Evolutionary conservation across 371 early-diverging fungal genomes (phyloP).

Genomic region (Parasitella parasitica): DNA sequence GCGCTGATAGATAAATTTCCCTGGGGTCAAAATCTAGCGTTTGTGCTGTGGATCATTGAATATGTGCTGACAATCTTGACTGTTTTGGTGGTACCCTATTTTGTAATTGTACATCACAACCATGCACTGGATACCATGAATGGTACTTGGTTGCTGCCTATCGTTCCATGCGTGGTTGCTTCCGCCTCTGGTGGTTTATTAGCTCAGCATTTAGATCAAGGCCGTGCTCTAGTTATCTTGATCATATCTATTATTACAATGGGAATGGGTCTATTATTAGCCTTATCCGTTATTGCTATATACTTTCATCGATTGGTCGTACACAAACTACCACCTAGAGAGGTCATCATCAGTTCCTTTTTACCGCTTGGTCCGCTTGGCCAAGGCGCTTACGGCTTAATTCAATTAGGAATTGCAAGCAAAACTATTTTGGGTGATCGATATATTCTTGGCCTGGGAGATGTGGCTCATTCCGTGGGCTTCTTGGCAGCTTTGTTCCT

Average conservation of each 20-base stretch:
- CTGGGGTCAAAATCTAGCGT: constrained; percentile 40
- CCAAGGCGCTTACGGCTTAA: constrained; percentile 50
- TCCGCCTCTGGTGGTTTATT: constrained; percentile 46
- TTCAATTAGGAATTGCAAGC: constrained; percentile 37
- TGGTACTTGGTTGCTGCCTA: constrained; percentile 47
- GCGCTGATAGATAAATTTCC: constrained; percentile 1
- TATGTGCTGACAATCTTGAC: constrained; percentile 31
- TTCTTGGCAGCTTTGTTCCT: constrained; percentile 37
- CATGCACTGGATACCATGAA: constrained; percentile 43
- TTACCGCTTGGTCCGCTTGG: constrained; percentile 43
- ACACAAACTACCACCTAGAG: constrained; percentile 46
- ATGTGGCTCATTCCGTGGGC: constrained; percentile 19
- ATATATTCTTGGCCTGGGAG: constrained; percentile 6
- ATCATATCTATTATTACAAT: constrained; percentile 44
- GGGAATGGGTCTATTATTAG: constrained; percentile 46
- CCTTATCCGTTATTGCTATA: constrained; percentile 40
- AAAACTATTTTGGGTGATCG: constrained; percentile 27
- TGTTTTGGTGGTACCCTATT: constrained; percentile 38
- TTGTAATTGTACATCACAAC: constrained; percentile 34
- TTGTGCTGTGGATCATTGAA: constrained; percentile 40
- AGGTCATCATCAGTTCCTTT: constrained; percentile 47
- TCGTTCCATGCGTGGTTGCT: constrained; percentile 50
- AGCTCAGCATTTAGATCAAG: constrained; percentile 23
- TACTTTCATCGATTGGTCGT: constrained; percentile 44
- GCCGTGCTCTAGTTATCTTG: constrained; percentile 25